Base-by-base conservation (phyloP, 352 stramenopile species). In the Globisporangium cylindrosporum region DNA sequence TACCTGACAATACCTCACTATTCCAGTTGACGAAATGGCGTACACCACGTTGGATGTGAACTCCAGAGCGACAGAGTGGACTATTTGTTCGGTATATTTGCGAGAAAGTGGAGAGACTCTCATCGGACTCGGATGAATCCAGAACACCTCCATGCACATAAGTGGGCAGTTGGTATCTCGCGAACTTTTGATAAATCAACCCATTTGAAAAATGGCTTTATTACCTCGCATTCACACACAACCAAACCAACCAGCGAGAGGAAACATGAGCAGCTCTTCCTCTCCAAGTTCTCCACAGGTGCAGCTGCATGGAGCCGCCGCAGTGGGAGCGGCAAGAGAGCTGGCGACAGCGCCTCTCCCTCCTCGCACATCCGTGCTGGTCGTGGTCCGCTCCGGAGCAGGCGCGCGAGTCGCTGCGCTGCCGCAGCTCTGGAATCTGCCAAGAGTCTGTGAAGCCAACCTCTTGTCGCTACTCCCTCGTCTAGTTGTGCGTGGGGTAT, bases 301-400 rank as follows among this genome's bases (percentile, higher is more conserved):
- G 12, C 14, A 46, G 2, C 38, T 5, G 12, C 38, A 20, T 6
- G 10, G 15, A 4, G 4, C 38, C 38, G 10, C 38, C 38, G 38
- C 38, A 46, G 38, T 20, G 10, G 38, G 4, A 46, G 38, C 12
- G 12, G 12, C 38, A 46, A 46, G 12, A 14, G 12, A 46, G 38
- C 12, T 20, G 38, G 12, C 32, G 34, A 69, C 59, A 70, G 71
- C 25, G 5, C 5, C 38, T 38, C 8, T 20, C 15, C 25, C 29
- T 56, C 59, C 59, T 20, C 43, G 58, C 29, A 25, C 56, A 15
- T 58, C 59, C 8, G 32, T 58, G 25, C 41, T 22, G 25, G 18
- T 29, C 2, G 24, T 55, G 49, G 27, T 60, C 0, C n/a, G 15
- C 4, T 22, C 7, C 38, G 59, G 43, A 46, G 27, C 22, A 66